Conservation (phyloP, 2,329 filamentous ascomycete species). For the Xylariales sp. region DNA sequence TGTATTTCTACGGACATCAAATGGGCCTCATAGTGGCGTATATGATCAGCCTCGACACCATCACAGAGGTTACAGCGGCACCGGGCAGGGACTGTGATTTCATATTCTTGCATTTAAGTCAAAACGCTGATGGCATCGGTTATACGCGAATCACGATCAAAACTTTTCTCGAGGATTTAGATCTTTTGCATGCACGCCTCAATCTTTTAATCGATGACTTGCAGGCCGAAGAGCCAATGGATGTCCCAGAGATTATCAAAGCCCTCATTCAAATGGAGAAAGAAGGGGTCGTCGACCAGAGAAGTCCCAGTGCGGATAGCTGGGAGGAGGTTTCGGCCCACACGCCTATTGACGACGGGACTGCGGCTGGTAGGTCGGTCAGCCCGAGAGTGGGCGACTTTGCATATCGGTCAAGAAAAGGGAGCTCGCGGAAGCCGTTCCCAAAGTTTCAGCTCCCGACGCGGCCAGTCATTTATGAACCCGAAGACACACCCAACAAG, state of each 20-base stretch:
- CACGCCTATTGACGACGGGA: conserved; percentile 70
- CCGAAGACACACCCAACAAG: conserved; percentile 80
- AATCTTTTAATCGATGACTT: conserved; percentile 87
- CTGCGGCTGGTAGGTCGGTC: conserved; percentile 55
- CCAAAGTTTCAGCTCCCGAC: conserved; percentile 85
- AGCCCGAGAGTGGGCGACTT: conserved; percentile 51
- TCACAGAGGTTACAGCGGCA: conserved; percentile 89
- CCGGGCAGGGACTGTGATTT: conserved; percentile 94
- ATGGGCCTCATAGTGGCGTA: conserved; percentile 90
- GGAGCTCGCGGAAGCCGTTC: conserved; percentile 54
- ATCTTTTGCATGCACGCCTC: conserved; percentile 82
- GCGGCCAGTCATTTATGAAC: conserved; percentile 84
- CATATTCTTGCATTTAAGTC: conserved; percentile 81
- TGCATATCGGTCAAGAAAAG: conserved; percentile 52
- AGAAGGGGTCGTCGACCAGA: conserved; percentile 63
- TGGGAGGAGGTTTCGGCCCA: conserved; percentile 84
- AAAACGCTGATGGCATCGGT: conserved; percentile 70
- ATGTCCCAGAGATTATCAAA: conserved; percentile 76
- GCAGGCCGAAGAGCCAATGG: conserved; percentile 75
- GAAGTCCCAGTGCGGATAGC: conserved; percentile 83
- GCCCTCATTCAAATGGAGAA: conserved; percentile 80
- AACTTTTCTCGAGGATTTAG: conserved; percentile 89
- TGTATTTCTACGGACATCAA: conserved; percentile 98
- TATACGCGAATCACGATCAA: conserved; percentile 86
- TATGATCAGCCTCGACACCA: conserved; percentile 76